Evolutionary conservation across 768 basidiomycete species (phyloP).

Genomic region (Thelephora aurantiotincta): DNA sequence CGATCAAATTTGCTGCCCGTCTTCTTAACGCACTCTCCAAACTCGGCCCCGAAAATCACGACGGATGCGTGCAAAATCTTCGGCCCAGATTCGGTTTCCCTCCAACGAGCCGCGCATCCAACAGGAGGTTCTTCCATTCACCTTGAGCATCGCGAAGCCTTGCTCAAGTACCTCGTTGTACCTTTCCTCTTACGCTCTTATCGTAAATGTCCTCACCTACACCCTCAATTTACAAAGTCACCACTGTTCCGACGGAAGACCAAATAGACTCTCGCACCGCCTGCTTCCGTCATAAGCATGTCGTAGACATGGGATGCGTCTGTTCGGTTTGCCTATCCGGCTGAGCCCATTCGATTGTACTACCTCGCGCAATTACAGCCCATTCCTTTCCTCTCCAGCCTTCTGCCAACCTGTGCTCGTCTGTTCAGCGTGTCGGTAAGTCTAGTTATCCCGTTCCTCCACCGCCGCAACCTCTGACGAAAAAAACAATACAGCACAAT

Average conservation of each 20-base stretch:
- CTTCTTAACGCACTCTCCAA: too few species aligned
- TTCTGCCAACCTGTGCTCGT: too few species aligned
- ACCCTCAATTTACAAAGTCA: conserved; percentile 56
- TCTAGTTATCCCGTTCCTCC: conserved; percentile 8
- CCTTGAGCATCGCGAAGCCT: too few species aligned
- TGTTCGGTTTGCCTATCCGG: conserved; percentile 98
- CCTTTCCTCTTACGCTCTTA: too few species aligned
- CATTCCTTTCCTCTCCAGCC: conserved; percentile 24
- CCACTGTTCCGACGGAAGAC: conserved; percentile 86
- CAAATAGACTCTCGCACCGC: conserved; percentile 94
- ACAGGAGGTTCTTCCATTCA: conserved; percentile 91
- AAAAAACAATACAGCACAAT: conserved; percentile 36
- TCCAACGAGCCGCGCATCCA: conserved; percentile 93
- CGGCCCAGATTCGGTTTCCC: conserved; percentile 83
- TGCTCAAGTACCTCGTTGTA: too few species aligned
- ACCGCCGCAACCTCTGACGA: conserved; percentile 1
- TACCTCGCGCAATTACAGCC: background rate
- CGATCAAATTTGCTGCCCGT: too few species aligned
- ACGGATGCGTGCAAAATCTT: conserved; percentile 93
- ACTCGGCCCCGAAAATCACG: conserved; percentile 20
- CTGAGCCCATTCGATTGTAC: conserved; percentile 28
- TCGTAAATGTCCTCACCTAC: background rate
- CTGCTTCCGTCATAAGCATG: conserved; percentile 97
- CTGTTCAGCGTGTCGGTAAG: conserved; percentile 87
- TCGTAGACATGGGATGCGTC: conserved; percentile 92